Percentiles rank a stretch among this genome's conserved stretches.
Evolutionary conservation across 345 rosid species (phyloP).

Genomic region (Eucalyptus coolabah): DNA sequence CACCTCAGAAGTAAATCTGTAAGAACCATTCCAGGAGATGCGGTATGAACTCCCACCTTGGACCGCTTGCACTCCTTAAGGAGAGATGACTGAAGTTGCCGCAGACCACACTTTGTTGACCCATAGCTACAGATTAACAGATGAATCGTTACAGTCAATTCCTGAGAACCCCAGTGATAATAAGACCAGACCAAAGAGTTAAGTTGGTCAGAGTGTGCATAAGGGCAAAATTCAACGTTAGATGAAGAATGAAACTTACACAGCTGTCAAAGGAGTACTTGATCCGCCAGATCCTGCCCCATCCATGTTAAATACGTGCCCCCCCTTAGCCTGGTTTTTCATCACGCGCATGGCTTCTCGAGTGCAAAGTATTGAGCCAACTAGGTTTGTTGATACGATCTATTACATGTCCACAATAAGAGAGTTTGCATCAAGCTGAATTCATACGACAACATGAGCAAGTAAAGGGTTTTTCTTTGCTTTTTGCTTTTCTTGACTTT

Average conservation of each 20-base stretch:
- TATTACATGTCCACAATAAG: constrained; percentile 1
- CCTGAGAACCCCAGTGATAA: background rate
- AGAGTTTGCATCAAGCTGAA: background rate
- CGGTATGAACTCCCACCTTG: constrained; percentile 86
- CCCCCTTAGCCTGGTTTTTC: constrained; percentile 59
- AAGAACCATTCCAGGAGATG: constrained; percentile 98
- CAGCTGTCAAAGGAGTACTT: constrained; percentile 95
- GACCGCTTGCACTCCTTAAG: constrained; percentile 69
- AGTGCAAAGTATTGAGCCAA: constrained; percentile 91
- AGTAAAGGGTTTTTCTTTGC: background rate
- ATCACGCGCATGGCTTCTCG: constrained; percentile 81
- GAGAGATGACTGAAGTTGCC: constrained; percentile 84
- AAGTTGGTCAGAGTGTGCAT: background rate
- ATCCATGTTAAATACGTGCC: constrained; percentile 95
- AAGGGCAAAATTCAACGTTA: background rate
- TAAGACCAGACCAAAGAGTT: background rate
- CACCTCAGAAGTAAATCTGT: constrained; percentile 91
- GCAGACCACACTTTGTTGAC: constrained; percentile 92
- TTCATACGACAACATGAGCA: background rate
- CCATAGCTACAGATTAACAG: constrained; percentile 55
- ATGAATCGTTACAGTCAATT: background rate
- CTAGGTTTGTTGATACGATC: constrained; percentile 94
- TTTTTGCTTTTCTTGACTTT: background rate
- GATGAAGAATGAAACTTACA: constrained; percentile 28
- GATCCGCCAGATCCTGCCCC: constrained; percentile 99